These are phyloP conservation scores for Mortierella sp. DNA, from an alignment of 371 early-diverging fungal genomes.

Conservation along the genomic window DNA sequence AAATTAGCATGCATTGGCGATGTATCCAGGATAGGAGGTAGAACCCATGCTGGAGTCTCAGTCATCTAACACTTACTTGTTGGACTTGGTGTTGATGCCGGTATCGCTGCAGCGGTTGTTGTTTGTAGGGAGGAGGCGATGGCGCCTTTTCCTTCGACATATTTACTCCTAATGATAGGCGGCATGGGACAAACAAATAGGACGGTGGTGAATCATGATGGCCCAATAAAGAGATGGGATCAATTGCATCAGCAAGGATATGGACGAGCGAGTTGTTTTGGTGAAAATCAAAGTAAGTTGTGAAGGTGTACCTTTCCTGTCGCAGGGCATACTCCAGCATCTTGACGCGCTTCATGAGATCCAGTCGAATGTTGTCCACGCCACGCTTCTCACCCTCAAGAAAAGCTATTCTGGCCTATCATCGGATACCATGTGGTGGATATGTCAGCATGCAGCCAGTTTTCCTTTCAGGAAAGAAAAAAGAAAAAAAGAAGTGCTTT, in stretches of 20 bases:
- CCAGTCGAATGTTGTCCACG: slow-evolving; percentile 78
- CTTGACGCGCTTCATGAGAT: slow-evolving; percentile 83
- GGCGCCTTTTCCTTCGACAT: slow-evolving; percentile 28
- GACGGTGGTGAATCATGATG: background rate
- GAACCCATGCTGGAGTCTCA: too few species aligned
- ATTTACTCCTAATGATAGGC: slow-evolving; percentile 31
- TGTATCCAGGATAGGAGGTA: too few species aligned
- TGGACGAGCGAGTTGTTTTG: background rate
- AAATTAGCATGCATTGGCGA: too few species aligned
- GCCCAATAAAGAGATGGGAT: background rate
- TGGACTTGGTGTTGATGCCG: background rate
- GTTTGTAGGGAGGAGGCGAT: background rate
- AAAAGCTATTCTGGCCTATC: slow-evolving; percentile 77
- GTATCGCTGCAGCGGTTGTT: too few species aligned
- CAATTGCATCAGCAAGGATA: background rate
- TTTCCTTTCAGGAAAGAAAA: background rate
- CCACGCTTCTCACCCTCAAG: slow-evolving; percentile 89
- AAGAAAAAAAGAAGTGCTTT: background rate
- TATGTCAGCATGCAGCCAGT: background rate
- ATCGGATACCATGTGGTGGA: background rate
- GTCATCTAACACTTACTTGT: too few species aligned
- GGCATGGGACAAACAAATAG: background rate
- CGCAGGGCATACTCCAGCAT: slow-evolving; percentile 90
- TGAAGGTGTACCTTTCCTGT: slow-evolving; percentile 60
- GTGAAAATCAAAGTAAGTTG: background rate